Base-by-base conservation (phyloP, 1,139 yeast genomes). In the Magnusiomyces sp. region DNA sequence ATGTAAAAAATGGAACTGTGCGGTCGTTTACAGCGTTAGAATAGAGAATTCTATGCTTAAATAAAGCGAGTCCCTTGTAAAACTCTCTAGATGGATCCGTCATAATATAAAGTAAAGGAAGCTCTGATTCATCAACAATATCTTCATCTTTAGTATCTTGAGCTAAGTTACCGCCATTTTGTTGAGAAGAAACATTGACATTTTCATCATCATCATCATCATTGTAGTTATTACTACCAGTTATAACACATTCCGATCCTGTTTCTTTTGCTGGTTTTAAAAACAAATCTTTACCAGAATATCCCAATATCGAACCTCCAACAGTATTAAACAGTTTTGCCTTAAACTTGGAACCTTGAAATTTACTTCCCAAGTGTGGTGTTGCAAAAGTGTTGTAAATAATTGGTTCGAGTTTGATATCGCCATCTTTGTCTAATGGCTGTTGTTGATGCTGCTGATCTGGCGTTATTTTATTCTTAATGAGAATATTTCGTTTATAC, bases 21-120 rank as follows among this genome's bases (percentile, higher is more conserved):
- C 82, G 72, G 64, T 90, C 97, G 62, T 86, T 83, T 50, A 80
- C 75, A 17, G 84, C 76, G 64, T 90, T 90, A 7, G 96, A 87
- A 55, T 87, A 70, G 6, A 80, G 62, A 2, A 78, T 70, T 52
- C 83, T 74, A 53, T 75, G 73, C 55, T 79, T 67, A 62, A 90
- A 89, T 53, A 62, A 64, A 11, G 60, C 51, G 50, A 90, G 72
- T 0, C 87, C 95, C 49, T 73, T 67, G 50, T 67, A 68, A 62
- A 73, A 90, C 27, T 75, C 72, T 0, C 92, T 79, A 37, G 69
- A 64, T 2, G 80, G 77, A 52, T 77, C 76, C 0, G 94, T 76
- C 84, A 83, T 79, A 69, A 81, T 71, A 32, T 74, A 72, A 49
- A 87, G 68, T 48, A 87, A 68, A 1, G 95, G 88, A 34, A 34